Base-by-base conservation (phyloP, 2,329 filamentous ascomycete genomes). In the Sclerotinia glacialis region DNA sequence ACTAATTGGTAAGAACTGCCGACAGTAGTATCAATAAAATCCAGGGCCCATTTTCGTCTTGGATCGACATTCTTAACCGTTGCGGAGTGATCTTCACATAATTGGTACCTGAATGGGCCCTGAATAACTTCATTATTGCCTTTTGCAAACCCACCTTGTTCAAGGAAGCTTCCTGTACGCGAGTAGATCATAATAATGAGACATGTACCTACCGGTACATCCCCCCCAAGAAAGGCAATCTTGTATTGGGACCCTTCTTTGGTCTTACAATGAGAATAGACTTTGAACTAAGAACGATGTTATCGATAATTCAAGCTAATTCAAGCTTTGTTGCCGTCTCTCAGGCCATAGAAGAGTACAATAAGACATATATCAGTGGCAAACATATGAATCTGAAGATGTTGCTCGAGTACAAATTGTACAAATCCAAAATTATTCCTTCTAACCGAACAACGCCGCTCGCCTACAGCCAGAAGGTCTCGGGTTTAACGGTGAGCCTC, bases 1-100 rank as follows among this genome's bases (percentile, higher is more conserved):
- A 65, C 64, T 37, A 66, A 65, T 65, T 61, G 37, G 46, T 66
- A 61, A 44, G 55, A 65, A 65, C 34, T 65, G 46, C 64, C 55
- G 64, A 61, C 42, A 53, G 28, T 44, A 44, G 53, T 21, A 60
- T 60, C 56, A 37, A 37, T 37, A 16, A 59, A 65, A 50, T 52
- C 21, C 55, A 66, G 12, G 18, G 21, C 31, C 44, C 52, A 37
- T 46, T 52, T 53, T 34, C n/a, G 55, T 34, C 26, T 53, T 40
- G 26, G 55, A 66, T 66, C 55, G 34, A 53, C 64, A 46, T 26
- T 34, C 23, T 53, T 42, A 65, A 65, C 44, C 37, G 37, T 65
- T 61, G 37, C 64, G 64, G 64, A 66, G 55, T 44, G 47, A 61
- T 65, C 63, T 37, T 65, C 63, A 40, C 18, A 40, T 40, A 34